Evolutionary conservation across 2,329 filamentous ascomycete species (phyloP), one percentile per base, ranked within the genome.

Genomic region (Aspergillus puulaauensis): DNA sequence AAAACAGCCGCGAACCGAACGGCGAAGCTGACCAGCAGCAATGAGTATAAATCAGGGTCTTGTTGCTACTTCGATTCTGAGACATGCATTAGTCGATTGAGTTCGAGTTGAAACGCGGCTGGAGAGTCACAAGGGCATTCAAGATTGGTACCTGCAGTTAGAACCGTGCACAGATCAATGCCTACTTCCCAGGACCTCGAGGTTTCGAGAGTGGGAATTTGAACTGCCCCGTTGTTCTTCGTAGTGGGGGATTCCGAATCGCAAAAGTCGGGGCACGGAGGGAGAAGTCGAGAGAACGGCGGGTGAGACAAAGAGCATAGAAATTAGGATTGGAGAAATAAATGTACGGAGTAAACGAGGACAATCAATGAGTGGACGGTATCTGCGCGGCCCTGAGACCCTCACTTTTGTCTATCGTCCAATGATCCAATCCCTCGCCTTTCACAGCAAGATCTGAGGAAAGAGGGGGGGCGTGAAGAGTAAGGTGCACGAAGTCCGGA

Each of bases 401-500:
- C 46, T 49, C 37, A 54, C 49, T 45, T 45, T 48, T 50, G 54
- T 35, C 54, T 60, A 37, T 57, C 46, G 37, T 51, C 57, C 54
- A 59, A 37, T 57, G 41, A 31, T 48, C 57, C 54, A 59, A 57
- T 54, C 50, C 46, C 47, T 57, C 58, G 39, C 54, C 47, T 45
- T 50, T 54, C 45, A 23, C 45, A 51, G 56, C 31, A 51, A 56
- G 54, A 57, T 62, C 57, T 48, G 61, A 63, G 50, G 35, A 8
- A 55, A 50, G 44, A 59, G 45, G 56, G 57, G 54, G 49, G 17
- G 21, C 21, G 21, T 21, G 21, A 21, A 54, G 21, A 45, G 21
- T 23, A 24, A 47, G 54, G 37, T 52, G 50, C 50, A 54, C 33
- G 21, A 51, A 53, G 56, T 46, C 51, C 51, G 39, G 40, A 56